These are phyloP conservation scores for Phytopythium delawarense DNA, from an alignment of 352 stramenopile genomes.

Conservation along the genomic window DNA sequence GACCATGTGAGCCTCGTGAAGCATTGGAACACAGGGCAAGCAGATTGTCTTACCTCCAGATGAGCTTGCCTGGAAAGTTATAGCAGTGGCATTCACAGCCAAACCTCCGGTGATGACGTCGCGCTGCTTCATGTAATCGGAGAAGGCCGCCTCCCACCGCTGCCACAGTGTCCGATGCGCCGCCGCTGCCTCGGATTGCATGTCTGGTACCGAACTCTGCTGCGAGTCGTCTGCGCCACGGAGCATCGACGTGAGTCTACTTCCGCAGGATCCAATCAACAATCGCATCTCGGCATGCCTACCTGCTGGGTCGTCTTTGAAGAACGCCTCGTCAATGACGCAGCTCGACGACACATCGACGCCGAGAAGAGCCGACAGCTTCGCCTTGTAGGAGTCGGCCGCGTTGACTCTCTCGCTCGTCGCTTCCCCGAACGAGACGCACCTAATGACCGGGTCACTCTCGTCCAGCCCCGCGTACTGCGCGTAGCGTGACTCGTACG, in stretches of 20 bases:
- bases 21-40: neutral
- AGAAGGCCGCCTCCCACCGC: neutral
- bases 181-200: neutral
- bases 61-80: neutral
- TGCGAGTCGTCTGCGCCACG: neutral
- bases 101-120: neutral
- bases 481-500: slow-evolving; percentile 52
- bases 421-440: neutral
- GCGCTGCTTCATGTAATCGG: slow-evolving; percentile 1
- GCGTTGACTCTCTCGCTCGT: neutral
- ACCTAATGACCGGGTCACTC: slow-evolving; percentile 30
- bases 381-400: neutral
- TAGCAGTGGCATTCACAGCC: neutral
- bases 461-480: slow-evolving; percentile 29
- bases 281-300: neutral
- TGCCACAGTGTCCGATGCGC: neutral
- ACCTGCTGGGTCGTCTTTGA: slow-evolving; percentile 10
- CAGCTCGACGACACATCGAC: slow-evolving; percentile 37
- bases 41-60: neutral
- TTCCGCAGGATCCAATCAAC: no score
- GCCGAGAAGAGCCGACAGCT: slow-evolving; percentile 20
- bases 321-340: slow-evolving; percentile 36
- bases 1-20: neutral
- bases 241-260: neutral
- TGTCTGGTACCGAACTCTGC: neutral